A percentile compares a stretch with the other conserved stretches of the same genome.
These are phyloP conservation scores for Eutypella sp. DNA, from an alignment of 2,329 filamentous ascomycete species.

Conservation along the genomic window DNA sequence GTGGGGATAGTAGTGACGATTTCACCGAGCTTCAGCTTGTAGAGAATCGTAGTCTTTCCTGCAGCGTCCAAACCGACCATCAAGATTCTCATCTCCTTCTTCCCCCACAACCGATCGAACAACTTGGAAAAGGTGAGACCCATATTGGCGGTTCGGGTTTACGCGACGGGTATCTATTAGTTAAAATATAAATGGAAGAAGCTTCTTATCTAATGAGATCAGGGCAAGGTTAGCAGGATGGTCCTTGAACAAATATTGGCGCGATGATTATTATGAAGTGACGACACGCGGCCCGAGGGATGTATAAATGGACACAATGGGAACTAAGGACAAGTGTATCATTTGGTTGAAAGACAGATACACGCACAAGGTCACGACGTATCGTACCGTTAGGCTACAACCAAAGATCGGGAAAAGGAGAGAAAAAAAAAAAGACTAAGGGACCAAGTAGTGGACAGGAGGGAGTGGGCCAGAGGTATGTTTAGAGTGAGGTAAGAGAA, in stretches of 20 bases:
- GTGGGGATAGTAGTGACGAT: slow-evolving; percentile 99
- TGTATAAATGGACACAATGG: not conserved
- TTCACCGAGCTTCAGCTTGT: slow-evolving; percentile 99
- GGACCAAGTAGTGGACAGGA: slow-evolving; percentile 21
- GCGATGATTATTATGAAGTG: not conserved
- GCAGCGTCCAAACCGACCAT: slow-evolving; percentile 99
- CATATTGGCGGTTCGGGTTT: slow-evolving; percentile 66
- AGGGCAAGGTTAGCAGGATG: slow-evolving; percentile 7
- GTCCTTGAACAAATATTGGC: not conserved
- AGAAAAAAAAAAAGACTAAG: slow-evolving; percentile 20
- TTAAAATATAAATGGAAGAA: slow-evolving; percentile 13
- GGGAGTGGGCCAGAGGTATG: slow-evolving; percentile 10
- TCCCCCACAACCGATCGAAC: slow-evolving; percentile 93
- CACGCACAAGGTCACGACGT: not conserved
- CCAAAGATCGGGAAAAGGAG: too few species aligned
- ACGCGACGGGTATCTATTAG: slow-evolving; percentile 29
- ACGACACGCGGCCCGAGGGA: not conserved
- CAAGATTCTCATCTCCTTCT: slow-evolving; percentile 99
- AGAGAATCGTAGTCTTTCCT: slow-evolving; percentile 99
- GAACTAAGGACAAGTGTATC: not conserved
- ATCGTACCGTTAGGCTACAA: slow-evolving; percentile 21
- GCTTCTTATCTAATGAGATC: slow-evolving; percentile 8
- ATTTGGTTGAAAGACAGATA: not conserved
- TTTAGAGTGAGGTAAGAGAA: not conserved
- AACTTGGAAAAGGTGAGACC: slow-evolving; percentile 97